phyloP scores from a whole-genome alignment of 371 early-diverging fungal species.

The Saksenaea vasiformis region DNA sequence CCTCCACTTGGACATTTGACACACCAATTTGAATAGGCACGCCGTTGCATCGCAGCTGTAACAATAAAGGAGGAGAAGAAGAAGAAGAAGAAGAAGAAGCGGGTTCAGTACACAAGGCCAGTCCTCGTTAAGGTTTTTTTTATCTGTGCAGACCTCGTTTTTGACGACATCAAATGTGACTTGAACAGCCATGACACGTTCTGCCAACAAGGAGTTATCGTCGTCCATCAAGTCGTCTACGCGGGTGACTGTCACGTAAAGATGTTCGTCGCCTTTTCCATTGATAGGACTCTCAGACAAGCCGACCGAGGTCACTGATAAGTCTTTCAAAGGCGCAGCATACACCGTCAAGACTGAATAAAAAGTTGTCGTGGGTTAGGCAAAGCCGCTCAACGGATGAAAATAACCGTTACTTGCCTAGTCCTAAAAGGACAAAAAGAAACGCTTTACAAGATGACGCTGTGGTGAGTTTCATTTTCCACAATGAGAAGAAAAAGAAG shows the following conservation, averaged over 20 bases:
- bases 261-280: conserved; percentile 38
- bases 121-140: too few relatives aligned
- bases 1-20: conserved; percentile 61
- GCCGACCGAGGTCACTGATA: conserved; percentile 51
- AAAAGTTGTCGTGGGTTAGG: conserved; percentile 4
- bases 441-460: background rate
- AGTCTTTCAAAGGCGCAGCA: conserved; percentile 48
- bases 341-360: conserved; percentile 17
- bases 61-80: background rate
- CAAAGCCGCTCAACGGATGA: background rate
- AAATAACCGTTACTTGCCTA: background rate
- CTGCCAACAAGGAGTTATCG: conserved; percentile 65
- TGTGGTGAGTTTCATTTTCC: background rate
- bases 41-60: conserved; percentile 59
- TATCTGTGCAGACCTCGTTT: conserved; percentile 41
- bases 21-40: conserved; percentile 60
- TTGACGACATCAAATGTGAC: conserved; percentile 71
- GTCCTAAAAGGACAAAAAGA: background rate
- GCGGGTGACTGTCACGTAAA: conserved; percentile 67
- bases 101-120: too few relatives aligned
- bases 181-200: conserved; percentile 65
- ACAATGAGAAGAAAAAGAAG: background rate
- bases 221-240: conserved; percentile 73
- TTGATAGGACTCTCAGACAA: conserved; percentile 32
- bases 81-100: conserved; percentile 3